Evolutionary conservation across 257 asterid genomes (phyloP).

Genomic region (Penstemon newberryi): DNA sequence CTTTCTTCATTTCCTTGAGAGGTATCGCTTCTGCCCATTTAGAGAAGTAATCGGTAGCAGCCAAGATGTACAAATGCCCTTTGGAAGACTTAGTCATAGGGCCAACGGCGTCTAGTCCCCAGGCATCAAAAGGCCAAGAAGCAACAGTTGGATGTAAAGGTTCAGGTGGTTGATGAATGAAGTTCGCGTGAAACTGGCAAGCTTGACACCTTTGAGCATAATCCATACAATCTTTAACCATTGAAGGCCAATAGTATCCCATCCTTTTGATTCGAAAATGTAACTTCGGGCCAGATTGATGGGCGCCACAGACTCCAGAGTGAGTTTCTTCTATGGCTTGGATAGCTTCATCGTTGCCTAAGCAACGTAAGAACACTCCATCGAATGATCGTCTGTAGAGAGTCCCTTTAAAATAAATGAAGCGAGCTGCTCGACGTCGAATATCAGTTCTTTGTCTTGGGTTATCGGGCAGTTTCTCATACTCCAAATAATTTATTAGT

Average conservation of each 20-base stretch:
- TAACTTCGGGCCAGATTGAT: too few relatives aligned
- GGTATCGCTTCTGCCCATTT: not conserved
- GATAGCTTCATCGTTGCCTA: too few relatives aligned
- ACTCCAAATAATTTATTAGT: not conserved
- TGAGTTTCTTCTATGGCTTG: too few relatives aligned
- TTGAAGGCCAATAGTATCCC: not conserved
- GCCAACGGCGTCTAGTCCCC: not conserved
- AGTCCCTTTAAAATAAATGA: not conserved
- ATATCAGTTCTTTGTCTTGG: not conserved
- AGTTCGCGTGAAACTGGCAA: not conserved
- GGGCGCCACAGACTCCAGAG: too few relatives aligned
- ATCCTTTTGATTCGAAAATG: too few relatives aligned
- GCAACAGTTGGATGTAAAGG: not conserved
- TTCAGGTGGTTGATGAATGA: not conserved
- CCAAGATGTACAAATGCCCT: not conserved
- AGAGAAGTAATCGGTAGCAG: too few relatives aligned
- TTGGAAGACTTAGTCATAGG: not conserved
- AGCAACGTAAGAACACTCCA: not conserved
- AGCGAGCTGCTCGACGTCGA: not conserved
- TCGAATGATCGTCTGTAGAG: not conserved
- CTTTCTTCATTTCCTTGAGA: not conserved
- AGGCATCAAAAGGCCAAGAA: not conserved
- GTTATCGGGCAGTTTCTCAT: slow-evolving; percentile 4
- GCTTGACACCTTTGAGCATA: not conserved
- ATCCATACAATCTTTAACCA: not conserved